A percentile compares a stretch with the other conserved stretches of the same genome.
These are phyloP conservation scores for Carex parvula DNA, from an alignment of 176 grass and related monocot species.

Conservation along the genomic window DNA sequence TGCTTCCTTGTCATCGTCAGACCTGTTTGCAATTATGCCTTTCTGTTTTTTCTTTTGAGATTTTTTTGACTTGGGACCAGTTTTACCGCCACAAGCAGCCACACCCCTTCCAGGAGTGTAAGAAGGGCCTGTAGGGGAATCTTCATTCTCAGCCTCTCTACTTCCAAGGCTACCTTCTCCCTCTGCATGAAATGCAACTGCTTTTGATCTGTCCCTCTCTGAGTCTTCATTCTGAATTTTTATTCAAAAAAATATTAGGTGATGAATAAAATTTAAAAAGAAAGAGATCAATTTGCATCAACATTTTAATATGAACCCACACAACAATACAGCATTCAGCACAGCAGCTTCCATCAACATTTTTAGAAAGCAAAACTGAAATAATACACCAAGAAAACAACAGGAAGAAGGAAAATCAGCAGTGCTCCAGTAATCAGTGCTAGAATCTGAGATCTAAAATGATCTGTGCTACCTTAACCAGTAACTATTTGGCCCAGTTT, in stretches of 20 bases:
- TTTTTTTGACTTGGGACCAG: conserved; percentile 56
- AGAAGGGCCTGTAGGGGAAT: conserved; percentile 44
- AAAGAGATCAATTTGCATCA: not conserved
- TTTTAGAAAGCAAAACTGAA: not conserved
- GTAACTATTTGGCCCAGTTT: conserved; percentile 3
- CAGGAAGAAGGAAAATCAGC: not conserved
- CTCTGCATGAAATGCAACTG: conserved; percentile 59
- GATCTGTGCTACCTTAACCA: not conserved
- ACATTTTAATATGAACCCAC: not conserved
- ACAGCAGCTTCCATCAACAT: conserved; percentile 3
- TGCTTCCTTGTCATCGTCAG: conserved; percentile 90
- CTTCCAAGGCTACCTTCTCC: conserved; percentile 80
- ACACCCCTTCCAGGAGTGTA: conserved; percentile 43
- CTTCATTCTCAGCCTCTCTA: conserved; percentile 79
- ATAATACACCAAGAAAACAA: not conserved
- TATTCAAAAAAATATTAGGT: conserved; percentile 1
- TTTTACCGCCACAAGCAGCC: conserved; percentile 37
- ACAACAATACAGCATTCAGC: not conserved
- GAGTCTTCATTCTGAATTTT: conserved; percentile 65
- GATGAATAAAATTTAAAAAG: conserved; percentile 20
- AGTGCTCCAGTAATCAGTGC: not conserved
- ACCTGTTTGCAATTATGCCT: conserved; percentile 33
- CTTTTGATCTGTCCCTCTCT: conserved; percentile 81
- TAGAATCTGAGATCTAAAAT: not conserved
- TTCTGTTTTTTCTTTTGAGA: conserved; percentile 53